Evolutionary conservation across 225 moss, liverwort and hornwort species (phyloP).

Genomic region (Sphagnum tenellum): DNA sequence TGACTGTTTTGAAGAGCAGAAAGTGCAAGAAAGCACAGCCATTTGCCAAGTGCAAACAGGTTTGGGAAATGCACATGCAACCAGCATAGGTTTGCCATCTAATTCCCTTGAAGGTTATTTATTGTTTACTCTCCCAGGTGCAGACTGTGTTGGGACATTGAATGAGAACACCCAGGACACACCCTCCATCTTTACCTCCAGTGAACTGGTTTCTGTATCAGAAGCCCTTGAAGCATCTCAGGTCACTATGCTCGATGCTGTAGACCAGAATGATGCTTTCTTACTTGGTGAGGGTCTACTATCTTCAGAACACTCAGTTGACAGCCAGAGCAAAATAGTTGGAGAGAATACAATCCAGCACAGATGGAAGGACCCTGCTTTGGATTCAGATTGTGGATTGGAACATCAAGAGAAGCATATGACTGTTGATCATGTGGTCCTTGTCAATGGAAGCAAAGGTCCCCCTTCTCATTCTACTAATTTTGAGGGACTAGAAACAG

Average conservation of each 20-base stretch:
- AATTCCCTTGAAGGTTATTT: constrained; percentile 35
- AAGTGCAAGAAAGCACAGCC: constrained; percentile 12
- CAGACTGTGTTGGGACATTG: background rate
- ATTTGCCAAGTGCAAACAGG: constrained; percentile 22
- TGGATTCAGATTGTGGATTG: background rate
- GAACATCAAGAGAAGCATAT: background rate
- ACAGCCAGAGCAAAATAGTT: background rate
- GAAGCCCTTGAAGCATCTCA: constrained; percentile 2
- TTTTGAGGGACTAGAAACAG: too few species aligned
- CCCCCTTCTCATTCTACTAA: too few species aligned
- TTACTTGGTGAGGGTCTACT: background rate
- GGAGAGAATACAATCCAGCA: background rate
- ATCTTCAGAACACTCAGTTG: background rate
- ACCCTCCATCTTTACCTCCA: background rate
- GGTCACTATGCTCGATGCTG: background rate
- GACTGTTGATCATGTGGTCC: background rate
- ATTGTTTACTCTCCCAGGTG: constrained; percentile 3
- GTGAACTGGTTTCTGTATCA: background rate
- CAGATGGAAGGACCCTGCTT: background rate
- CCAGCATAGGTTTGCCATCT: constrained; percentile 31
- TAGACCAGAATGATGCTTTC: background rate
- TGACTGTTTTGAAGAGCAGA: constrained; percentile 12
- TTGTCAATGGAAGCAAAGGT: background rate
- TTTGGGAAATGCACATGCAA: constrained; percentile 17
- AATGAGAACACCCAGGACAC: background rate